A percentile compares a stretch with the other conserved stretches of the same genome.
Conservation (phyloP, 768 basidiomycete genomes). For the Cystoderma amianthinum region DNA sequence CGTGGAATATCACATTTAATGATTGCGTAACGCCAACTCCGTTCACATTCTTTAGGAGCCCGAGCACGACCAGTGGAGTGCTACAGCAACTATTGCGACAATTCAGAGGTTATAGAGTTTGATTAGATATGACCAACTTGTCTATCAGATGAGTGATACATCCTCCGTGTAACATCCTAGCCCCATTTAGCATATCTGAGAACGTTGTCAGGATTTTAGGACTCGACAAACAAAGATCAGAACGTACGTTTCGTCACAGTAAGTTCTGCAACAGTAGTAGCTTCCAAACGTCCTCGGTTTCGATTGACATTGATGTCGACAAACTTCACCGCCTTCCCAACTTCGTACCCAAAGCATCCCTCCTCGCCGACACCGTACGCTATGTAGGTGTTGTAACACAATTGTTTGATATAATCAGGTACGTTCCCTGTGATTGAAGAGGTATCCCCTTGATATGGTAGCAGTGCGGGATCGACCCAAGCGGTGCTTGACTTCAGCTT, state of each 20-base stretch:
- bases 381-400: constrained; percentile 60
- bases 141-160: constrained; percentile 70
- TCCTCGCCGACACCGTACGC: constrained; percentile 65
- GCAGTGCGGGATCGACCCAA: constrained; percentile 61
- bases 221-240: too few relatives aligned
- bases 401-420: constrained; percentile 54
- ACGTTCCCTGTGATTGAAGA: constrained; percentile 58
- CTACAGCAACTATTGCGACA: constrained; percentile 45
- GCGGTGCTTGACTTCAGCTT: too few relatives aligned
- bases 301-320: constrained; percentile 49
- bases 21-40: constrained; percentile 73
- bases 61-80: constrained; percentile 62
- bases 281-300: constrained; percentile 50
- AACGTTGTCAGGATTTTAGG: too few relatives aligned
- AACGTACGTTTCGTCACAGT: constrained; percentile 52
- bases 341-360: constrained; percentile 53
- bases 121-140: constrained; percentile 34
- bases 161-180: constrained; percentile 72
- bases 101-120: background rate
- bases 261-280: constrained; percentile 55
- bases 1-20: constrained; percentile 64
- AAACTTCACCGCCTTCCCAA: constrained; percentile 55
- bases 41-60: constrained; percentile 50
- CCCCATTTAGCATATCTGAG: constrained; percentile 68
- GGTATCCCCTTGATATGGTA: constrained; percentile 53